Percentiles rank a stretch among this genome's conserved stretches.
These are phyloP conservation scores for Leccinum arenicola DNA, from an alignment of 768 basidiomycete species.

Conservation along the genomic window DNA sequence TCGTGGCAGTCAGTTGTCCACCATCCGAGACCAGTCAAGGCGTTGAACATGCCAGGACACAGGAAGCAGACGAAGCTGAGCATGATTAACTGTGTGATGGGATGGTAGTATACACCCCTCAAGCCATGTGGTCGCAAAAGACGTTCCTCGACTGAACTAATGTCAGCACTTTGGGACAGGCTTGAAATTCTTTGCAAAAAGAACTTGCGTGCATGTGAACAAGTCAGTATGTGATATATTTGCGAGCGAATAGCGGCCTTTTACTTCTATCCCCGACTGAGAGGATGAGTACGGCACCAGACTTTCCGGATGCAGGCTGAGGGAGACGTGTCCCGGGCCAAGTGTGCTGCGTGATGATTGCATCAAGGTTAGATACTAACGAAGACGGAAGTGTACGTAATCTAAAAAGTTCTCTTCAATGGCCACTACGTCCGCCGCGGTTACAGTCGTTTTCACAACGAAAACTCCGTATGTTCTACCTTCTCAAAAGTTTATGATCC, in stretches of 20 bases:
- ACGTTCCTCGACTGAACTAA: conserved; percentile 18
- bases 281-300: not conserved
- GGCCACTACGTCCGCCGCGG: conserved; percentile 9
- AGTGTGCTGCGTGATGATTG: no score
- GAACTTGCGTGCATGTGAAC: not conserved
- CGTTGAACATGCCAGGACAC: conserved; percentile 67
- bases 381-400: no score
- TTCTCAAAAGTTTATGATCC: conserved; percentile 90
- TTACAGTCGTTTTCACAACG: conserved; percentile 19
- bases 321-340: not conserved
- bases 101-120: conserved; percentile 55
- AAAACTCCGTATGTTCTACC: conserved; percentile 20
- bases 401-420: not conserved
- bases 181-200: conserved; percentile 4
- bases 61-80: conserved; percentile 66
- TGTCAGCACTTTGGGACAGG: not conserved
- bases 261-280: conserved; percentile 4
- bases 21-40: conserved; percentile 74
- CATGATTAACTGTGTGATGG: conserved; percentile 56
- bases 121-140: conserved; percentile 48
- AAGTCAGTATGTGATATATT: not conserved
- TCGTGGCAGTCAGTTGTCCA: conserved; percentile 63
- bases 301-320: not conserved
- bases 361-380: no score
- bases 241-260: not conserved